phyloP scores from a whole-genome alignment of 2,329 filamentous ascomycete genomes.

The Apiospora sp. region DNA sequence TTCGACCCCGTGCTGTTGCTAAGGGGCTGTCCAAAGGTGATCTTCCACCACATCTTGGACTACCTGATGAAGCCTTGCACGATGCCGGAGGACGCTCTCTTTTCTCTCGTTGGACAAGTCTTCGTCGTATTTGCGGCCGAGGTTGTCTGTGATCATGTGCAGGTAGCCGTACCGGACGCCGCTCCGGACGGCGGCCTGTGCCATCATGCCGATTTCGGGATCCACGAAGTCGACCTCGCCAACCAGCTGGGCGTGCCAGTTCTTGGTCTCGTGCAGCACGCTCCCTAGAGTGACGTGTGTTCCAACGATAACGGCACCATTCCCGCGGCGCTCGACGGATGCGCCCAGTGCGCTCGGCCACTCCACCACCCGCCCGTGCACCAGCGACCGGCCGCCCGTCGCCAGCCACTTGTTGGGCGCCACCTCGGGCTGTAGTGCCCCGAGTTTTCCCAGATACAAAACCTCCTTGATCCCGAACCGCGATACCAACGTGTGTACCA shows the following conservation, averaged over 20 bases:
- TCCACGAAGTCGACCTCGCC: conserved; percentile 29
- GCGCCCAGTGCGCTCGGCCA: conserved; percentile 24
- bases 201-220: conserved; percentile 32
- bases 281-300: conserved; percentile 28
- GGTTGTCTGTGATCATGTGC: conserved; percentile 30
- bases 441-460: conserved; percentile 30
- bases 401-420: conserved; percentile 29
- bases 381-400: conserved; percentile 26
- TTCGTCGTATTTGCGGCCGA: conserved; percentile 29
- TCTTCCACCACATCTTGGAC: conserved; percentile 28
- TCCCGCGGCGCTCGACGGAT: conserved; percentile 23
- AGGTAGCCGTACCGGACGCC: conserved; percentile 27
- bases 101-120: conserved; percentile 31
- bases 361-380: conserved; percentile 25
- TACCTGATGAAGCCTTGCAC: conserved; percentile 25
- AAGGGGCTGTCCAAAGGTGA: conserved; percentile 24
- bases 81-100: conserved; percentile 25
- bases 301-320: conserved; percentile 22
- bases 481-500: conserved; percentile 27
- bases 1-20: not conserved
- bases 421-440: conserved; percentile 25
- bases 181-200: conserved; percentile 27
- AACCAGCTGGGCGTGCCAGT: conserved; percentile 27
- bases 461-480: conserved; percentile 25
- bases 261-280: conserved; percentile 29